Base-by-base conservation (phyloP, 2,329 filamentous ascomycete species). In the Fusarium agapanthi region DNA sequence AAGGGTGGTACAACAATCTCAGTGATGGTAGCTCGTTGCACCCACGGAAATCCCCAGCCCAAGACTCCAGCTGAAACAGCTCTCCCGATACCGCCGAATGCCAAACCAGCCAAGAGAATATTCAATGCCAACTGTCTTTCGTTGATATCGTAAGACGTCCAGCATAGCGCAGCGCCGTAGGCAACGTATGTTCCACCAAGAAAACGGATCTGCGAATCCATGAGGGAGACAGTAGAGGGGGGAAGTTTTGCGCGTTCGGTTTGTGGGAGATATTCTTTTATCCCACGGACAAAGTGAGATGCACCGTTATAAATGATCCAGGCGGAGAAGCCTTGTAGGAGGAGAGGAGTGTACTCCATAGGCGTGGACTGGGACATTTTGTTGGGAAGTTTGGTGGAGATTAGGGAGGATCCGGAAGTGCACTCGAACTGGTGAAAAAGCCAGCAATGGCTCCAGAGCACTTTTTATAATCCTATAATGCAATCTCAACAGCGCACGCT, bases 391-490 rank as follows among this genome's bases (percentile, higher is more conserved):
- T 24, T n/a, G 22, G 7, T 51, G 13, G 5, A 18, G 6, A 24
- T 22, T 26, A 9, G 13, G 14, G 28, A 45, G 18, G 22, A 24
- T 37, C 24, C 5, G 9, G 6, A 24, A 22, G 15, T 30, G 11
- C 28, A 24, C 2, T 50, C 10, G 12, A 14, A 24, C 10, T 20
- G 16, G 16, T 20, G 9, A 6, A 34, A n/a, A n/a, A n/a, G n/a
- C n/a, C n/a, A n/a, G n/a, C n/a, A 20, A 24, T 5, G 4, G 47
- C 0, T 7, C 12, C 1, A 24, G 34, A 7, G 12, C 0, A 0
- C n/a, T 50, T 24, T 8, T 50, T 51, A 51, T 51, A 51, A 3
- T 6, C 12, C 16, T 51, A 7, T 6, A 3, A 15, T 15, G 8
- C 8, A 20, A 20, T 11, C 2, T 5, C 9, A 20, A 7, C 18